Evolutionary conservation across 2,329 filamentous ascomycete species (phyloP), one percentile per base, ranked within the genome.

Genomic region (Myriosclerotinia curreyana): DNA sequence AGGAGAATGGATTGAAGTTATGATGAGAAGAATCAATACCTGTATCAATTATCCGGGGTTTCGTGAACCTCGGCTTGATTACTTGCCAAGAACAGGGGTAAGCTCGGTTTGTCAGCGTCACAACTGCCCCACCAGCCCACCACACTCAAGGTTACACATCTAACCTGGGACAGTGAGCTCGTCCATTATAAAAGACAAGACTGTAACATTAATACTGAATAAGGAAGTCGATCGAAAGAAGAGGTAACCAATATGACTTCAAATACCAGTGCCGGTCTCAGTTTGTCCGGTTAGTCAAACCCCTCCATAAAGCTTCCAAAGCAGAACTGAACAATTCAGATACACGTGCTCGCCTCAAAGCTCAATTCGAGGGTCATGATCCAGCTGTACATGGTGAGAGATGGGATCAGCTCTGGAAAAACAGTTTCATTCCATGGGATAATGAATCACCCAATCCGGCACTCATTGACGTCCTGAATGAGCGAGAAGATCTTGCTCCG

Each of bases 341-440:
- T 11, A 67, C 61, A 12, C 68, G 73, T n/a, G 66, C 66, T 20
- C 65, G 65, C n/a, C 67, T 74, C 8, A 60, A 61, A 34, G 66
- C 68, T 14, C 73, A 74, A 60, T 74, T 75, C 66, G 54, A 63
- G 17, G 28, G 50, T 12, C 64, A 62, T 5, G 60, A 62, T n/a
- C 40, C 40, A 11, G n/a, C 60, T 7, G 61, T 64, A 7, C 71
- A 75, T 56, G 67, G 65, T 44, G 15, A 55, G 31, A 72, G 69
- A 69, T 86, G 83, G 83, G 76, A 82, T 68, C 72, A 75, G 34
- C 77, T 81, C 49, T 86, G 81, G 79, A 72, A 75, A 53, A 74
- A 79, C 28, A 67, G 66, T 1, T 70, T 73, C 69, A 79, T 79
- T 8, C 83, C 82, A n/a, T 86, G 83, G 83, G 84, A 86, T 73